Percentiles rank a stretch among this genome's conserved stretches.
Conservation (phyloP, 2,329 filamentous ascomycete genomes). For the Cadophora gregata region DNA sequence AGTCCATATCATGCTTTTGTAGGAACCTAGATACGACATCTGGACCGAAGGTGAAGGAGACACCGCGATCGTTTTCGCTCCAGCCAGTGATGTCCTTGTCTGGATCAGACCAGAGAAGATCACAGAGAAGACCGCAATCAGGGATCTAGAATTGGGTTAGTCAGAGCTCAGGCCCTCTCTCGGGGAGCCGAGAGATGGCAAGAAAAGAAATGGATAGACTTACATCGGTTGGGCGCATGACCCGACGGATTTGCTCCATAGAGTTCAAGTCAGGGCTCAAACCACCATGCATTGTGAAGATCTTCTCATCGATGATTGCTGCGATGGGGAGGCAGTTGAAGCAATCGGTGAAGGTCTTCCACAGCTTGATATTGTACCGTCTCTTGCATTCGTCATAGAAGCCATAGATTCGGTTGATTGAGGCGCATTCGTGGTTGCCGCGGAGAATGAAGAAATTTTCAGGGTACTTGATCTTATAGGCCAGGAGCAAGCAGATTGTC, state of each 20-base stretch:
- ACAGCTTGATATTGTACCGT: slow-evolving; percentile 98
- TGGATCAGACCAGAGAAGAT: slow-evolving; percentile 97
- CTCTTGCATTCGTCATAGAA: slow-evolving; percentile 99
- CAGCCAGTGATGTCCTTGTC: slow-evolving; percentile 99
- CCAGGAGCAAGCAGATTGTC: slow-evolving; percentile 94
- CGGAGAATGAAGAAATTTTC: slow-evolving; percentile 99
- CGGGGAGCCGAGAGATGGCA: slow-evolving; percentile 39
- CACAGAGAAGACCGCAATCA: slow-evolving; percentile 95
- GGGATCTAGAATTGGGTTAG: slow-evolving; percentile 73
- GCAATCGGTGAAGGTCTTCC: slow-evolving; percentile 99
- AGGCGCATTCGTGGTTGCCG: slow-evolving; percentile 98
- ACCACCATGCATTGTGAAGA: slow-evolving; percentile 99
- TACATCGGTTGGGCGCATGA: slow-evolving; percentile 99
- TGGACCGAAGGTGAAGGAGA: slow-evolving; percentile 97
- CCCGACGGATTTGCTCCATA: slow-evolving; percentile 99
- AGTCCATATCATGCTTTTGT: slow-evolving; percentile 99
- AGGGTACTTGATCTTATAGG: slow-evolving; percentile 99
- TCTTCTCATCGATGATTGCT: slow-evolving; percentile 99
- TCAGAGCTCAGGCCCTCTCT: slow-evolving; percentile 43
- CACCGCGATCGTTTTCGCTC: slow-evolving; percentile 98
- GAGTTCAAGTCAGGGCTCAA: slow-evolving; percentile 97
- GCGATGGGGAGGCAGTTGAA: slow-evolving; percentile 99
- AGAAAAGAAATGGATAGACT: slow-evolving; percentile 51
- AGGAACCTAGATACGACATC: slow-evolving; percentile 97
- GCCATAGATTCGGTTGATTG: slow-evolving; percentile 98